Conservation (phyloP, 1,139 yeast genomes). For the Yamadazyma atlantica region DNA sequence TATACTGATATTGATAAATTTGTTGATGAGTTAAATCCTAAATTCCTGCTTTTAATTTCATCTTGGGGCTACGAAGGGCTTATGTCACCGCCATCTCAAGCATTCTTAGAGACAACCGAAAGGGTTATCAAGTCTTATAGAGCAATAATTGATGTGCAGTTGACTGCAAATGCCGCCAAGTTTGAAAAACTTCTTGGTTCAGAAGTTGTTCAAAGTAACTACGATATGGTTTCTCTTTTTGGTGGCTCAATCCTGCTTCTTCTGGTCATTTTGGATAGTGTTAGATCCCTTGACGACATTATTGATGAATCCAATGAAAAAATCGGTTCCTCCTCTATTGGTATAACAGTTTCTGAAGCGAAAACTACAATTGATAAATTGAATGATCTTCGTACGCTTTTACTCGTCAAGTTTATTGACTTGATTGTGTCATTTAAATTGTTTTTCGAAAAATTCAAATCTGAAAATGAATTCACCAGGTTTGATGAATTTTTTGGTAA, state of each 20-base stretch:
- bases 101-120: constrained; percentile 18
- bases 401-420: constrained; percentile 31
- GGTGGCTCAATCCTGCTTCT: constrained; percentile 3
- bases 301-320: constrained; percentile 9
- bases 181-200: constrained; percentile 31
- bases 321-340: constrained; percentile 13
- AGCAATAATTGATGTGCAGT: constrained; percentile 24
- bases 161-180: constrained; percentile 33
- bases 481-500: constrained; percentile 27
- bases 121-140: constrained; percentile 18
- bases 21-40: constrained; percentile 8
- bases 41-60: constrained; percentile 16
- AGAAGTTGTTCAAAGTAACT: constrained; percentile 16
- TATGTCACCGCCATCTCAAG: constrained; percentile 21
- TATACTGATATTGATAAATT: constrained; percentile 15
- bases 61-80: constrained; percentile 21
- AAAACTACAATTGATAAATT: constrained; percentile 17
- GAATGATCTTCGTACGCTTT: constrained; percentile 23
- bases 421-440: constrained; percentile 31
- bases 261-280: neutral
- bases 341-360: constrained; percentile 8
- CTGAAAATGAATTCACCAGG: constrained; percentile 23
- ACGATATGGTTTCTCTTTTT: constrained; percentile 21
- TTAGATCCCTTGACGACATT: constrained; percentile 5
- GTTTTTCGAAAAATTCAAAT: constrained; percentile 31